A percentile compares a stretch with the other conserved stretches of the same genome.
Evolutionary conservation across 176 grass and related monocot species (phyloP).

Genomic region (Neostapfia colusana): DNA sequence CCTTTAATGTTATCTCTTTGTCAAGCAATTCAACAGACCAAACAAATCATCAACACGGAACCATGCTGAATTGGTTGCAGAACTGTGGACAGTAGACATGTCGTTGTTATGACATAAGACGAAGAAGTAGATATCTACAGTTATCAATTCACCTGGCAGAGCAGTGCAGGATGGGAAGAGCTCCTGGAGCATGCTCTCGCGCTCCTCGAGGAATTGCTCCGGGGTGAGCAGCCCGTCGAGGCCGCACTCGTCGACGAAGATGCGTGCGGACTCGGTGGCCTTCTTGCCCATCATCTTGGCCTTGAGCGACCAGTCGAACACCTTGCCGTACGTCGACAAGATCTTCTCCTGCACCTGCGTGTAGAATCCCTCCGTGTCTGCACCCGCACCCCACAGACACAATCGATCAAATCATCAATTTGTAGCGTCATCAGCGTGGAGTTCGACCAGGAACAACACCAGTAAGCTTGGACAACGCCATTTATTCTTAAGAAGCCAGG

Average conservation of each 20-base stretch:
- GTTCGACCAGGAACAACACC: not conserved
- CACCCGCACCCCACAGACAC: not conserved
- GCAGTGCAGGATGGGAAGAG: slow-evolving; percentile 73
- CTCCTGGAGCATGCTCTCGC: slow-evolving; percentile 77
- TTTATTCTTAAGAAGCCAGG: not conserved
- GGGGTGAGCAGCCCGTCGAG: slow-evolving; percentile 69
- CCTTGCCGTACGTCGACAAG: slow-evolving; percentile 77
- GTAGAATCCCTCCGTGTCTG: slow-evolving; percentile 95
- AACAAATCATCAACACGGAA: not conserved
- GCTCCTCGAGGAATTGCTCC: slow-evolving; percentile 78
- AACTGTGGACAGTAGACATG: not conserved
- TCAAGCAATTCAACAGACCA: not conserved
- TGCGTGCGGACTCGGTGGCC: slow-evolving; percentile 68
- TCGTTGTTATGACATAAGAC: not conserved
- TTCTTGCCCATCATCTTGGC: slow-evolving; percentile 99
- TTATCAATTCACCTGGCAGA: slow-evolving; percentile 60
- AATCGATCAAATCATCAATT: not conserved
- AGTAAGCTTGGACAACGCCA: not conserved
- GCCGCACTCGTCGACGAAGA: slow-evolving; percentile 73
- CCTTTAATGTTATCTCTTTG: no score
- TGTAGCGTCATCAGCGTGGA: not conserved
- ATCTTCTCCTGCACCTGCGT: slow-evolving; percentile 95
- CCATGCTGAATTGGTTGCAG: not conserved
- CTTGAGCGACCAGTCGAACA: slow-evolving; percentile 94
- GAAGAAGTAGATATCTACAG: not conserved